Evolutionary conservation across 768 basidiomycete genomes (phyloP), one percentile per base, ranked within the genome.

Genomic region (Gyrodon lividus): DNA sequence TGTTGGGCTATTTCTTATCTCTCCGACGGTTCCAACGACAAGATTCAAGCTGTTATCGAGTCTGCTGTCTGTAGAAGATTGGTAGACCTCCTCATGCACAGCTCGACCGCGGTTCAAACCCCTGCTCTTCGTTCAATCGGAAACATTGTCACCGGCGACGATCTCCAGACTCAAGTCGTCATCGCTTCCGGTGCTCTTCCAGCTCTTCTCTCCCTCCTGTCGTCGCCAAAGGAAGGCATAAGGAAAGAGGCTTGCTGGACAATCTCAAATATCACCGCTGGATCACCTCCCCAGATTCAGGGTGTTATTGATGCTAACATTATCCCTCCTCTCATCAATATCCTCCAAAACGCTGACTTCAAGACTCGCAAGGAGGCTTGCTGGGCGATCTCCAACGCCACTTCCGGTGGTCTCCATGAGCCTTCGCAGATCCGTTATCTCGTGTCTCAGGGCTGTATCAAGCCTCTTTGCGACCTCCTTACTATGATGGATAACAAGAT

Each of bases 1-100:
- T 99, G 97, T 78, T 99, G 97, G 97, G 97, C 97, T 23, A 96
- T 99, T 70, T 98, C 95, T 35, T 99, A 99, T 73, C 86, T 99
- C 34, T 98, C 96, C 2, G 97, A 99, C 69, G 97, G 97, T 43
- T 90, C 94, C 30, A 97, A 97, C 66, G 97, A 99, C 77, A 99
- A 99, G 78, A 99, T 99, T 52, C 97, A 99, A 71, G 97, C 97
- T 28, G 97, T 99, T 51, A 98, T 99, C 62, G 96, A 98, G 73
- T 92, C 91, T 17, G 97, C 96, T 26, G 96, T 99, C 43, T 97
- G 95, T 75, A 84, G 97, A 69, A 86, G 97, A 61, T 84, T 99
- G 55, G 97, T 99, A 30, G 97, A 99, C 67, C 80, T 99, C 39
- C 84, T 99, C 58, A 92, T 98, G 90, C 89, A 93, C 63, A 87